phyloP scores from a whole-genome alignment of 441 rosid genomes.

The Populus trichocarpa region DNA sequence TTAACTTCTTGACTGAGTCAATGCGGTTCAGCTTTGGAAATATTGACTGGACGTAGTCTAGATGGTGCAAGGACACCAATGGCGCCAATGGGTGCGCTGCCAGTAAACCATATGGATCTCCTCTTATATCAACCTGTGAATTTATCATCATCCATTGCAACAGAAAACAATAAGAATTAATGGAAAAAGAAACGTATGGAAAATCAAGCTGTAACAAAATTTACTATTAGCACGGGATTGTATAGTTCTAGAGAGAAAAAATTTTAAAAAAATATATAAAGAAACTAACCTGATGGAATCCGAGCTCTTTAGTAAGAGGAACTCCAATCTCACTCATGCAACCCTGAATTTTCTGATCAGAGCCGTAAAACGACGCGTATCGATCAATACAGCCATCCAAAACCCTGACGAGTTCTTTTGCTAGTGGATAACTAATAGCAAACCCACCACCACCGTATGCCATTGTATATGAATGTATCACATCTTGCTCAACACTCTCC shows the following conservation, averaged over 20 bases:
- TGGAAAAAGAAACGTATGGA: neutral
- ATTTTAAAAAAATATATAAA: neutral
- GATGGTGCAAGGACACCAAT: conserved; percentile 76
- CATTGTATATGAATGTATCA: conserved; percentile 63
- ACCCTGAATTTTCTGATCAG: conserved; percentile 68
- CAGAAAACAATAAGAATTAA: neutral
- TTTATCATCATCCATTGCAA: neutral
- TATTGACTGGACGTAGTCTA: conserved; percentile 58
- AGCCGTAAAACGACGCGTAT: conserved; percentile 62
- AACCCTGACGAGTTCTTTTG: conserved; percentile 48
- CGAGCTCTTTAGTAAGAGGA: conserved; percentile 61
- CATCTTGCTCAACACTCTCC: conserved; percentile 74
- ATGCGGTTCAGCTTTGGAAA: conserved; percentile 43
- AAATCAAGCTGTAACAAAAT: neutral
- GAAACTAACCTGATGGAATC: conserved; percentile 78
- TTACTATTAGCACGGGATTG: neutral
- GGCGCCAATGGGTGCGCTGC: conserved; percentile 86
- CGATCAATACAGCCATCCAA: conserved; percentile 74
- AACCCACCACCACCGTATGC: conserved; percentile 91
- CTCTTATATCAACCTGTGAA: conserved; percentile 70
- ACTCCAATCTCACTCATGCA: conserved; percentile 75
- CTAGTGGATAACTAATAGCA: conserved; percentile 72
- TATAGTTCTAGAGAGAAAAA: conserved; percentile 4
- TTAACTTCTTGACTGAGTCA: conserved; percentile 50
- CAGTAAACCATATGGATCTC: conserved; percentile 64